phyloP scores from a whole-genome alignment of 108 stramenopile species.

The Pseudonitzschia delicatissima region DNA sequence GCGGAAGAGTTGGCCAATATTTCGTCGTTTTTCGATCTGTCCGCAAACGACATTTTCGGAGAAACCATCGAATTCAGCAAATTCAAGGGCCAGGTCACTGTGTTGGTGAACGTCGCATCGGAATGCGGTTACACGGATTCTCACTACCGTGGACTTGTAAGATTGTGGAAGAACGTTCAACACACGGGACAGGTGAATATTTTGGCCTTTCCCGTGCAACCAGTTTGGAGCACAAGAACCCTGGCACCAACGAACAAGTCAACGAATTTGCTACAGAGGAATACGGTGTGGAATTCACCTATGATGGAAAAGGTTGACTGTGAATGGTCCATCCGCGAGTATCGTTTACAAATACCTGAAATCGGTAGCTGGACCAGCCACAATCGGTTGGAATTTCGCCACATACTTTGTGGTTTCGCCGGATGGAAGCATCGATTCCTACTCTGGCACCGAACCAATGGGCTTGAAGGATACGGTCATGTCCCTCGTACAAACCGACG shows the following conservation, averaged over 20 bases:
- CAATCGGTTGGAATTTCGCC: conserved; percentile 77
- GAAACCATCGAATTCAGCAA: conserved; percentile 49
- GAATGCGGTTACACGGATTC: conserved; percentile 82
- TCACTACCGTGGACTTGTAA: conserved; percentile 66
- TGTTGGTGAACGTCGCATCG: conserved; percentile 80
- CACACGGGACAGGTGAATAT: conserved; percentile 29
- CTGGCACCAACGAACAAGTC: conserved; percentile 54
- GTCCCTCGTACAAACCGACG: conserved; percentile 8
- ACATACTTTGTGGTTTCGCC: conserved; percentile 71
- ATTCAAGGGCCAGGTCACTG: conserved; percentile 68
- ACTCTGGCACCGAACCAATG: conserved; percentile 68
- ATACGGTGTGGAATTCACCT: conserved; percentile 74
- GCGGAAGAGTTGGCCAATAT: conserved; percentile 51
- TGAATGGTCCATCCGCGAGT: conserved; percentile 66
- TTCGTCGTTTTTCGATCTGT: conserved; percentile 70
- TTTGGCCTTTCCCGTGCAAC: conserved; percentile 77
- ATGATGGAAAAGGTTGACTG: conserved; percentile 90
- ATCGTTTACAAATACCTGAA: conserved; percentile 70
- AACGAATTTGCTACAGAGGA: conserved; percentile 46
- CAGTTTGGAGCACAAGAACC: conserved; percentile 87
- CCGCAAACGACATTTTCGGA: conserved; percentile 76
- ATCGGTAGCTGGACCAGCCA: conserved; percentile 45
- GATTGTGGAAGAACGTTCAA: conserved; percentile 47
- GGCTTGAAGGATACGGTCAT: conserved; percentile 36
- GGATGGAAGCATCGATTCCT: conserved; percentile 43